These are phyloP conservation scores for Rhizopus microsporus DNA, from an alignment of 371 early-diverging fungal species.

Conservation along the genomic window DNA sequence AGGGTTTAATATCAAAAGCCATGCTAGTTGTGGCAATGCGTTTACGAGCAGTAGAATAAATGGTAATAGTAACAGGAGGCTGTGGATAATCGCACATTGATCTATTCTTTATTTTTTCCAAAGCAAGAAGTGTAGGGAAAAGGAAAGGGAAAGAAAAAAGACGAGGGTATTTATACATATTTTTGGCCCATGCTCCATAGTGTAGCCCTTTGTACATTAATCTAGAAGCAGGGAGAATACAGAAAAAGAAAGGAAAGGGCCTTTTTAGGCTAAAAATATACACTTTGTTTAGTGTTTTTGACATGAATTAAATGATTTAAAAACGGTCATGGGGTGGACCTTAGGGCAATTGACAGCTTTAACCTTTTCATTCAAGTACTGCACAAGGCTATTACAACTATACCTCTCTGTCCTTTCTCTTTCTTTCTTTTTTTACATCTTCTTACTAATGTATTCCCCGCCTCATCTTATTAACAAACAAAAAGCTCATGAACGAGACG, in stretches of 20 bases:
- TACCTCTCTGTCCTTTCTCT: too few relatives aligned
- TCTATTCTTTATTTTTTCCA: background rate
- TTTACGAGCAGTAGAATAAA: background rate
- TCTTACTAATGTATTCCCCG: too few relatives aligned
- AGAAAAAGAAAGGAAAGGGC: background rate
- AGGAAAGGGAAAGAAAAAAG: background rate
- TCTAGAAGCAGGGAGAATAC: background rate
- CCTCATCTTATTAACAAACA: too few relatives aligned
- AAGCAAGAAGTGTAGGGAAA: background rate
- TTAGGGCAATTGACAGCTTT: background rate
- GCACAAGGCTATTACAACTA: too few relatives aligned
- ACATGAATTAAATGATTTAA: too few relatives aligned
- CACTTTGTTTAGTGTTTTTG: too few relatives aligned
- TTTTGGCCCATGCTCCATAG: too few relatives aligned
- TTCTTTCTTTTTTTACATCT: too few relatives aligned
- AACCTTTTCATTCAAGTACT: background rate
- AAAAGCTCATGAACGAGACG: too few relatives aligned
- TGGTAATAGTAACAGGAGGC: background rate
- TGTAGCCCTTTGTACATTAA: background rate
- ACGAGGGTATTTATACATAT: background rate
- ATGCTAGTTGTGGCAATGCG: background rate
- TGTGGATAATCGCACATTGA: background rate
- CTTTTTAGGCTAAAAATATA: background rate
- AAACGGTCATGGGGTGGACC: too few relatives aligned
- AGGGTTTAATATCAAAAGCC: slow-evolving; percentile 28